Evolutionary conservation across 768 basidiomycete genomes (phyloP).

Genomic region (Exsudoporus frostii): DNA sequence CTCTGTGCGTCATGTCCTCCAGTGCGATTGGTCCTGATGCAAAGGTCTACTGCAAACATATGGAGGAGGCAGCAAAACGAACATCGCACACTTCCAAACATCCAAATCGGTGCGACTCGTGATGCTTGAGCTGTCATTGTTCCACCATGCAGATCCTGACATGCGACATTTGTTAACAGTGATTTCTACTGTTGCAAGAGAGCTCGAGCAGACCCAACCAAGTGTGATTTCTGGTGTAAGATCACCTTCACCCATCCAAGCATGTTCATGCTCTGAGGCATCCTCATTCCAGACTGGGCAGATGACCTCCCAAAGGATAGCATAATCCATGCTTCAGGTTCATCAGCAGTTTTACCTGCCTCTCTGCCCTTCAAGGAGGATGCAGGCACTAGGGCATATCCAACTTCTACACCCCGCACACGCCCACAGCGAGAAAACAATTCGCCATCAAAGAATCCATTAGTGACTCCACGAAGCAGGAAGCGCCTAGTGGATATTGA

Average conservation of each 20-base stretch:
- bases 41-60: conserved; percentile 39
- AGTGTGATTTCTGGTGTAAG: conserved; percentile 41
- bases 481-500: conserved; percentile 16
- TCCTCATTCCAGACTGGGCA: conserved; percentile 31
- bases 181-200: conserved; percentile 42
- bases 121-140: background rate
- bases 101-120: conserved; percentile 37
- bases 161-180: conserved; percentile 13
- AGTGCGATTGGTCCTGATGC: conserved; percentile 25
- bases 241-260: background rate
- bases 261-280: background rate
- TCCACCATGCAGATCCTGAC: conserved; percentile 1
- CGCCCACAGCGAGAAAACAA: background rate
- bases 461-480: conserved; percentile 5
- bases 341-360: background rate
- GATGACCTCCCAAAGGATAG: conserved; percentile 20
- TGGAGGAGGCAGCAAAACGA: conserved; percentile 28
- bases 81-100: conserved; percentile 35
- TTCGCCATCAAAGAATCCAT: background rate
- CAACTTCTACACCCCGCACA: background rate
- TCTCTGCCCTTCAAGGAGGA: conserved; percentile 1
- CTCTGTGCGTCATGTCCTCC: conserved; percentile 18
- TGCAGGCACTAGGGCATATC: background rate
- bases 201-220: conserved; percentile 2
- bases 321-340: background rate